Percentiles rank a stretch among this genome's conserved stretches.
These are phyloP conservation scores for Bacidia rubella DNA, from an alignment of 495 filamentous ascomycete genomes.

Conservation along the genomic window DNA sequence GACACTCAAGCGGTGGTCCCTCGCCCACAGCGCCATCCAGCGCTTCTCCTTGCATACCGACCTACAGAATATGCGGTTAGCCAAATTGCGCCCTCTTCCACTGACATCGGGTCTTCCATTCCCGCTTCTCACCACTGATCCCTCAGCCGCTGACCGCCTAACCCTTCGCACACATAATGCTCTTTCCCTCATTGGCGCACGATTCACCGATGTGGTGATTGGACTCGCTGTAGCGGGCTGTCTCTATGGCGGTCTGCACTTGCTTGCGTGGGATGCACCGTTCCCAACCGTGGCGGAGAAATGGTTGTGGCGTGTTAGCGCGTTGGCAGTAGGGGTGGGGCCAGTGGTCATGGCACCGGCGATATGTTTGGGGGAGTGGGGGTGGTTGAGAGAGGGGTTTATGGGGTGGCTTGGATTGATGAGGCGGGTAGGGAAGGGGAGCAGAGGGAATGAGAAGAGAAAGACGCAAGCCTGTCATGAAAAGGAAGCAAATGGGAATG, in stretches of 20 bases:
- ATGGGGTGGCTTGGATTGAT: no score
- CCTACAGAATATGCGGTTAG: slow-evolving; percentile 1
- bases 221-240: slow-evolving; percentile 14
- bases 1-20: background rate
- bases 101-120: slow-evolving; percentile 11
- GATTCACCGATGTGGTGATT: no score
- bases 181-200: no score
- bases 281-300: slow-evolving; percentile 20
- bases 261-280: slow-evolving; percentile 21
- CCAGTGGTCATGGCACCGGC: background rate
- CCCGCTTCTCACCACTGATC: no score
- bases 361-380: no score
- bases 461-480: background rate
- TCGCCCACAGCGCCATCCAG: background rate
- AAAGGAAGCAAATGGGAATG: background rate
- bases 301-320: slow-evolving; percentile 21
- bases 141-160: no score
- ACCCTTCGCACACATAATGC: no score
- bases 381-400: no score
- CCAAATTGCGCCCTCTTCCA: slow-evolving; percentile 8
- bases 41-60: slow-evolving; percentile 1
- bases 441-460: no score
- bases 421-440: no score
- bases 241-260: slow-evolving; percentile 18
- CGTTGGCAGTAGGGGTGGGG: background rate